phyloP scores from a whole-genome alignment of 2,329 filamentous ascomycete genomes.

The Passalora sequoiae region DNA sequence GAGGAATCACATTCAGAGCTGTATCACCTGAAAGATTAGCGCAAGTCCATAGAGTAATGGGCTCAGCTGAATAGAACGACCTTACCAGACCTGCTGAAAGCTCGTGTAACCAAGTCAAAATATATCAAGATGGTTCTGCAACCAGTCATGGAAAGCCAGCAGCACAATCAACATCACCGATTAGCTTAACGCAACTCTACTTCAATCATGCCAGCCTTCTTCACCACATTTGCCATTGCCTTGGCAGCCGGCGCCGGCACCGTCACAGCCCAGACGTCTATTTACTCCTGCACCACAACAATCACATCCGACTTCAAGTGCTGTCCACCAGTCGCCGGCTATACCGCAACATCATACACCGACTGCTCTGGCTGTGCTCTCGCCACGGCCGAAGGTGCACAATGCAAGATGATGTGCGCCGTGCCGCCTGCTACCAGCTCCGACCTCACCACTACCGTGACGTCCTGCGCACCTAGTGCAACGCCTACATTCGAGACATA shows the following conservation, averaged over 20 bases:
- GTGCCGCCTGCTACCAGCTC: background rate
- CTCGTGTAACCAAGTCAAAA: no score
- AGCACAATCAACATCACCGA: no score
- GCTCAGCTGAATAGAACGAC: no score
- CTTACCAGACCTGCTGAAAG: no score
- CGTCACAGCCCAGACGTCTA: background rate
- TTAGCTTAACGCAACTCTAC: no score
- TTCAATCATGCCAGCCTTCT: background rate
- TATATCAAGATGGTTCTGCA: no score
- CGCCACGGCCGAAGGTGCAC: background rate
- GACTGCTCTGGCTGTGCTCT: conserved; percentile 11
- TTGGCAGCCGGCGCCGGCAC: no score
- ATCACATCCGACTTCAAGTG: conserved; percentile 2
- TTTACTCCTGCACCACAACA: conserved; percentile 1
- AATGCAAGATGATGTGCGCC: conserved; percentile 5
- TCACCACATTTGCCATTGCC: background rate
- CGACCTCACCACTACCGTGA: conserved; percentile 4
- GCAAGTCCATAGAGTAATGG: no score
- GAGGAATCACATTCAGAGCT: no score
- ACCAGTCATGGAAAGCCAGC: no score
- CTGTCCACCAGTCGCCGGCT: conserved; percentile 2
- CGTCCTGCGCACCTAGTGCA: conserved; percentile 3
- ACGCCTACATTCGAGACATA: background rate
- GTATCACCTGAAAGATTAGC: no score
- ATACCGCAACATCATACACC: conserved; percentile 6